These are phyloP conservation scores for Lachancea thermotolerans DNA, from an alignment of 805 yeast species.

Conservation along the genomic window DNA sequence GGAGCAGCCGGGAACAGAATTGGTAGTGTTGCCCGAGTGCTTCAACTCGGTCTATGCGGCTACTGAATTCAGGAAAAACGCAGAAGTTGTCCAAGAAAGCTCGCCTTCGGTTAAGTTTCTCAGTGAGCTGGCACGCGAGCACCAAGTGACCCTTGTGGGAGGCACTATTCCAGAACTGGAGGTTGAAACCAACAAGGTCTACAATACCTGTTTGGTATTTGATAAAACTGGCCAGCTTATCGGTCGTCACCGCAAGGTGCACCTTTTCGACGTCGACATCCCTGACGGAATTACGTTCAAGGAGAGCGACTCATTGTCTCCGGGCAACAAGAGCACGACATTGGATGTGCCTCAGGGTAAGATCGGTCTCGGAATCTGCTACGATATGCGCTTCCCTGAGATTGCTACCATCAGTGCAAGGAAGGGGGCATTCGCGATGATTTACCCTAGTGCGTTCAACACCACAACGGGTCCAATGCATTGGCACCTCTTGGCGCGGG, in stretches of 20 bases:
- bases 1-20: constrained; percentile 54
- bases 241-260: constrained; percentile 87
- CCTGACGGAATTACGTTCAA: constrained; percentile 86
- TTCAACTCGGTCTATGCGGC: constrained; percentile 95
- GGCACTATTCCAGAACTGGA: constrained; percentile 87
- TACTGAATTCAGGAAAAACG: constrained; percentile 76
- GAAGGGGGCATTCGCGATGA: constrained; percentile 63
- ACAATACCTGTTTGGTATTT: constrained; percentile 72
- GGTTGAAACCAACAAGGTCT: constrained; percentile 47
- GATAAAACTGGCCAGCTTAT: constrained; percentile 65
- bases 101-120: constrained; percentile 57
- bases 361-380: constrained; percentile 82
- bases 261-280: constrained; percentile 85
- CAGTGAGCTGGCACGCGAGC: constrained; percentile 57
- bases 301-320: constrained; percentile 68
- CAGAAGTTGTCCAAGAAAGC: constrained; percentile 79
- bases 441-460: constrained; percentile 80
- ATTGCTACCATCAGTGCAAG: constrained; percentile 65
- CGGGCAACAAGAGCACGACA: constrained; percentile 79
- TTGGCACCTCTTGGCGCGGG: constrained; percentile 69
- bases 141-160: constrained; percentile 65
- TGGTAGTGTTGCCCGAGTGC: constrained; percentile 89
- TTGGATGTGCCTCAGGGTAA: constrained; percentile 30
- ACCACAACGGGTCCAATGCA: constrained; percentile 80
- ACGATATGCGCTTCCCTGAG: constrained; percentile 77